Evolutionary conservation across 768 basidiomycete species (phyloP), one percentile per base, ranked within the genome.

Genomic region (Mycena haematopus): DNA sequence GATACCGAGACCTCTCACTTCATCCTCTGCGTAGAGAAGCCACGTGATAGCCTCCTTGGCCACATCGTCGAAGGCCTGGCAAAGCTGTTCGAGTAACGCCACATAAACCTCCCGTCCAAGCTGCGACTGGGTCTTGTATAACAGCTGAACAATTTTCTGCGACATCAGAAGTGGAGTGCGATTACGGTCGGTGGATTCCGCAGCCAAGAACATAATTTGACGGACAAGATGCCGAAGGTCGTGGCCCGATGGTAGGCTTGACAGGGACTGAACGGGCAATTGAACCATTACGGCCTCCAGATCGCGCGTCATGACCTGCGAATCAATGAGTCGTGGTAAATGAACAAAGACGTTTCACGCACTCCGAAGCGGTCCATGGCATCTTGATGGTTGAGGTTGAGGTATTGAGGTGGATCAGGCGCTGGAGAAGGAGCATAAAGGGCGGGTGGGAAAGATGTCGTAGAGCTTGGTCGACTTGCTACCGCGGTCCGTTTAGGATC

Each of bases 21-120:
- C 93, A 72, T 99, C 97, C 72, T 99, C 96, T 4, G 97, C 93
- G 72, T 95, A 97, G 47, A 98, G 78, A 51, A 99, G 80, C 97
- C 97, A 99, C 2, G 92, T 92, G 52, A 95, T 91, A 7, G 96
- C 97, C 77, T 99, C 97, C 75, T 95, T 95, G 19, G 91, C 93
- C 47, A 98, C 96, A 66, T 96, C 93, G 68, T 93, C 89, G 65
- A 95, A 96, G 17, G 88, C 80, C 64, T 89, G 87, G 73, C 97
- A 99, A 44, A 99, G 79, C 65, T 94, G 90, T 61, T 95, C 91
- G 15, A 99, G 79, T 47, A 99, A 79, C 46, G 89, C 86, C 40
- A 95, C 95, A 73, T 95, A 99, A 11, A 97, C 90, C 73, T 99
- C 96, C 56, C 96, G 86, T 0, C 92, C 95, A 58, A 99, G 82